These are phyloP conservation scores for Carex littledalei DNA, from an alignment of 176 grass and related monocot genomes.

Conservation along the genomic window DNA sequence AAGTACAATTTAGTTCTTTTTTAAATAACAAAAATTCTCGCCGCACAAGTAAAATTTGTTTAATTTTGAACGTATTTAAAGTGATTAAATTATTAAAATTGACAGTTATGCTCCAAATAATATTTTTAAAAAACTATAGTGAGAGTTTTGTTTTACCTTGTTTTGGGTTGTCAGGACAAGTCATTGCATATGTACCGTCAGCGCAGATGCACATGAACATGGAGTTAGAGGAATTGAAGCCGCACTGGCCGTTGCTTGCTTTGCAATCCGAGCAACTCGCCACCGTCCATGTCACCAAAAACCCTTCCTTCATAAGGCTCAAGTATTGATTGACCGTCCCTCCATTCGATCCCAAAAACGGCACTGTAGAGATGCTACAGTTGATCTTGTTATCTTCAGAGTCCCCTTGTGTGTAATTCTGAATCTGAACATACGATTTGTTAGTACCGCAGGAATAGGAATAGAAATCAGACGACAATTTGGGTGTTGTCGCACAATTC, in stretches of 20 bases:
- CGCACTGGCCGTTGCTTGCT: constrained; percentile 34
- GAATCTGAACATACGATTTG: background rate
- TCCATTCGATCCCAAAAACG: constrained; percentile 26
- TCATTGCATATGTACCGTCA: constrained; percentile 5
- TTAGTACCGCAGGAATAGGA: background rate
- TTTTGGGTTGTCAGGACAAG: background rate
- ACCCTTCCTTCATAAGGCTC: constrained; percentile 29
- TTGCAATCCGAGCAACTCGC: constrained; percentile 27
- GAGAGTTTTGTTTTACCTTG: background rate
- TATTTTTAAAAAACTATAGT: background rate
- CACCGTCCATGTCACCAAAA: constrained; percentile 36
- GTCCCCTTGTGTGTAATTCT: background rate
- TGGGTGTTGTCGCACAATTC: constrained; percentile 25
- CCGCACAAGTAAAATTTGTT: too few relatives aligned
- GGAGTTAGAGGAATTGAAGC: background rate
- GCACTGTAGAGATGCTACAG: constrained; percentile 12
- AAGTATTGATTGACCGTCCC: constrained; percentile 23
- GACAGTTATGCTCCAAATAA: background rate
- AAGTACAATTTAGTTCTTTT: background rate
- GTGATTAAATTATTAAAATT: too few relatives aligned
- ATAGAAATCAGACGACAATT: background rate
- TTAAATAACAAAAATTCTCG: background rate
- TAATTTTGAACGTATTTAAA: too few relatives aligned
- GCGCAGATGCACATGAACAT: constrained; percentile 47
- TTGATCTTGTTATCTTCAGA: background rate